phyloP scores from a whole-genome alignment of 2,329 filamentous ascomycete genomes.

The Fusarium sp. region DNA sequence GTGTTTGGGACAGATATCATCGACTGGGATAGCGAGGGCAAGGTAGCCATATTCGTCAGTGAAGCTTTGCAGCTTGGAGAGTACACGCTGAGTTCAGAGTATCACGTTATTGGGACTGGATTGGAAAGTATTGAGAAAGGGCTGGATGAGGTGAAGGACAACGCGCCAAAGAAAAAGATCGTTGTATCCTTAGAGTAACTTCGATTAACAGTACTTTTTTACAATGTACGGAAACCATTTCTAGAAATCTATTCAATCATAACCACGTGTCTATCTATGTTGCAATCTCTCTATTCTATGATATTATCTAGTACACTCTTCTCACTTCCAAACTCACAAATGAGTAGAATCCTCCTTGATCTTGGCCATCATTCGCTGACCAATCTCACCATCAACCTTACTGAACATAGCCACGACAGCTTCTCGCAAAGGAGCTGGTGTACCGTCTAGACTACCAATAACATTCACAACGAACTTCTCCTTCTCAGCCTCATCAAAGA shows the following conservation, averaged over 20 bases:
- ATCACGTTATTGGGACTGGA: background rate
- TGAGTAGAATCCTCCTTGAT: slow-evolving; percentile 3
- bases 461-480: background rate
- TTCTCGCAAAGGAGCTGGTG: background rate
- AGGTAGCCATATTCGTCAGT: background rate
- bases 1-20: slow-evolving; percentile 4
- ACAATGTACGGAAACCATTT: too few relatives aligned
- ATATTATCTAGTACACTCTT: too few relatives aligned
- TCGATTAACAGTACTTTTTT: too few relatives aligned
- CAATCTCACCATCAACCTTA: slow-evolving; percentile 17
- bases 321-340: too few relatives aligned
- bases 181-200: background rate
- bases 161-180: background rate
- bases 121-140: background rate
- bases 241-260: too few relatives aligned
- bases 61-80: background rate
- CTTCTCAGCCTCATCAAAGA: slow-evolving; percentile 13
- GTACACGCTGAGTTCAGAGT: background rate
- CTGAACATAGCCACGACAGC: slow-evolving; percentile 11
- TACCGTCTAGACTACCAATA: slow-evolving; percentile 6
- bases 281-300: too few relatives aligned
- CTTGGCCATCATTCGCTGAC: slow-evolving; percentile 12
- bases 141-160: background rate
- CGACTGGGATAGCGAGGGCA: background rate
- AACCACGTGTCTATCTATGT: too few relatives aligned